Percentiles rank a stretch among this genome's conserved stretches.
Evolutionary conservation across 441 rosid species (phyloP).

Genomic region (Gossypium aridum): DNA sequence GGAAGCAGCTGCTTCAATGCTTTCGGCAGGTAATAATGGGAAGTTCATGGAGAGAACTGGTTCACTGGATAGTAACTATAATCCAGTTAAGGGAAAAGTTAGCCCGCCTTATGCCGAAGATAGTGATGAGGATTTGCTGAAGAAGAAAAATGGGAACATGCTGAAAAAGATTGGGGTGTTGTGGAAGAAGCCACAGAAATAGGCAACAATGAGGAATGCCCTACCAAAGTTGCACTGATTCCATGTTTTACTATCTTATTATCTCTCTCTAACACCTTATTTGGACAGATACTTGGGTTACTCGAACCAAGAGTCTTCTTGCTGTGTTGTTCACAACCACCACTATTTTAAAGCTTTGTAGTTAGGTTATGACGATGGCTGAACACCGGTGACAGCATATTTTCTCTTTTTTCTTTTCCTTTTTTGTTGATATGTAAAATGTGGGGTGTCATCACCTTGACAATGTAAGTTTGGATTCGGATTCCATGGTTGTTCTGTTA

Average conservation of each 20-base stretch:
- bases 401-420: neutral
- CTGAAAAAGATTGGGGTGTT: conserved; percentile 68
- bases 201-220: conserved; percentile 19
- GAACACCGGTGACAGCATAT: neutral
- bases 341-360: neutral
- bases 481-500: neutral
- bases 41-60: conserved; percentile 45
- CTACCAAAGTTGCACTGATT: neutral
- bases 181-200: conserved; percentile 74
- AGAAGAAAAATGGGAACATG: conserved; percentile 68
- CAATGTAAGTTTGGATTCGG: neutral
- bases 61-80: conserved; percentile 39
- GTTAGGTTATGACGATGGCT: neutral
- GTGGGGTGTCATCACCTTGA: neutral
- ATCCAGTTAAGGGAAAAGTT: conserved; percentile 30
- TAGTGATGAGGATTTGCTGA: conserved; percentile 41
- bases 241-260: neutral
- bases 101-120: conserved; percentile 48
- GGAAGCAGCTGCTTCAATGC: conserved; percentile 66
- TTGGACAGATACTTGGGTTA: neutral
- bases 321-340: neutral
- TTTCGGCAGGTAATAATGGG: conserved; percentile 53
- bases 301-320: neutral
- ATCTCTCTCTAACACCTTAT: neutral
- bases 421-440: neutral